Evolutionary conservation across 2,329 filamentous ascomycete species (phyloP).

Genomic region (Colletotrichum musicola): DNA sequence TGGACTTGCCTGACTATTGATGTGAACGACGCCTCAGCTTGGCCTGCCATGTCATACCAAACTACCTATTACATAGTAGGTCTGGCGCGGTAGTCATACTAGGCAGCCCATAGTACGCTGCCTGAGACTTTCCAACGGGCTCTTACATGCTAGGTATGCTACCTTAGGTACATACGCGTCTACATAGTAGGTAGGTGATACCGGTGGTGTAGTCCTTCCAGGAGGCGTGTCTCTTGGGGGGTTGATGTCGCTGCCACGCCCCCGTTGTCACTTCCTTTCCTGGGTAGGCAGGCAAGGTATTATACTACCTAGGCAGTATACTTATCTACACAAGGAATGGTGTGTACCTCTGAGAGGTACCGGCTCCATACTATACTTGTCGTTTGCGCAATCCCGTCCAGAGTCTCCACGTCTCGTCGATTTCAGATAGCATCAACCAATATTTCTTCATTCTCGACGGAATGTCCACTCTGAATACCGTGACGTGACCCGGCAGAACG

Average conservation of each 20-base stretch:
- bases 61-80: background rate
- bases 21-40: slow-evolving; percentile 10
- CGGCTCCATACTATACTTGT: slow-evolving; percentile 10
- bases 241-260: slow-evolving; percentile 2
- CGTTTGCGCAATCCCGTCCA: slow-evolving; percentile 35
- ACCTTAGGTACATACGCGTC: too few relatives aligned
- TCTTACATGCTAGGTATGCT: too few relatives aligned
- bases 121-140: too few relatives aligned
- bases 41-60: background rate
- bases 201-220: background rate
- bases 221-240: slow-evolving; percentile 2
- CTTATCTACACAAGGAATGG: too few relatives aligned
- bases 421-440: slow-evolving; percentile 9
- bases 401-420: slow-evolving; percentile 12
- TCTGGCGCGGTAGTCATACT: background rate
- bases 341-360: background rate
- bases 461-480: background rate
- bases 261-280: slow-evolving; percentile 16
- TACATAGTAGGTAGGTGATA: too few relatives aligned
- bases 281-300: background rate
- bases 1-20: slow-evolving; percentile 11
- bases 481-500: too few relatives aligned
- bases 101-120: background rate
- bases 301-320: too few relatives aligned
- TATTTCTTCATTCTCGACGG: slow-evolving; percentile 8